Evolutionary conservation across 2,329 filamentous ascomycete species (phyloP), one percentile per base, ranked within the genome.

Genomic region (Ophiostoma sp.): DNA sequence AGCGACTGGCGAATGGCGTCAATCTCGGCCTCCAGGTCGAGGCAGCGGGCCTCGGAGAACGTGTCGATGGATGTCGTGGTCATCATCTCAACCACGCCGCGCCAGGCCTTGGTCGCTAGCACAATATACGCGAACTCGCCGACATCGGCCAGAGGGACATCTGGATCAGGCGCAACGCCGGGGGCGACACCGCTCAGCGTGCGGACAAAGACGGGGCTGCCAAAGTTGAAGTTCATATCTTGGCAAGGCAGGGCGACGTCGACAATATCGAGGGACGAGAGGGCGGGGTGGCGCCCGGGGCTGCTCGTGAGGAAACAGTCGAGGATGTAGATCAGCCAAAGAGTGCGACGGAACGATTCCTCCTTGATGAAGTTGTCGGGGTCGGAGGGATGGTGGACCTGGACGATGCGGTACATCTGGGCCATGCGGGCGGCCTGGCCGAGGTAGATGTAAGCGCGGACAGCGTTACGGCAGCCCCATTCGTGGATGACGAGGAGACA

Each of bases 111-210:
- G 25, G 87, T 87, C 6, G 88, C 87, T 73, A 89, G 81, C 3
- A 90, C 87, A 73, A 90, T 89, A 78, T 89, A 87, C 15, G 87
- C 88, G 74, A 89, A 90, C 78, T 90, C 88, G 77, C 88, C 88
- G 25, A 90, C 85, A 39, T 89, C 87, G 25, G 82, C 83, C n/a
- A 84, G 80, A 1, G 82, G 79, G 1, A 80, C 80, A 50, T 79
- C 75, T 19, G 81, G 77, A 31, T 84, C 84, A 74, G 80, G 80
- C 69, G 77, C 84, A 76, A 75, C 81, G 75, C 78, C 82, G 11
- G 78, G 85, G 57, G 80, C 79, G 52, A 76, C 80, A 72, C 79
- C 87, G 66, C 81, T 82, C 39, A 90, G 80, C n/a, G 87, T 89
- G 78, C 87, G 87, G 74, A 89, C 87, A 75, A 82, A 85, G 68